phyloP scores from a whole-genome alignment of 176 grass and related monocot genomes.

The Rhynchospora pubera region DNA sequence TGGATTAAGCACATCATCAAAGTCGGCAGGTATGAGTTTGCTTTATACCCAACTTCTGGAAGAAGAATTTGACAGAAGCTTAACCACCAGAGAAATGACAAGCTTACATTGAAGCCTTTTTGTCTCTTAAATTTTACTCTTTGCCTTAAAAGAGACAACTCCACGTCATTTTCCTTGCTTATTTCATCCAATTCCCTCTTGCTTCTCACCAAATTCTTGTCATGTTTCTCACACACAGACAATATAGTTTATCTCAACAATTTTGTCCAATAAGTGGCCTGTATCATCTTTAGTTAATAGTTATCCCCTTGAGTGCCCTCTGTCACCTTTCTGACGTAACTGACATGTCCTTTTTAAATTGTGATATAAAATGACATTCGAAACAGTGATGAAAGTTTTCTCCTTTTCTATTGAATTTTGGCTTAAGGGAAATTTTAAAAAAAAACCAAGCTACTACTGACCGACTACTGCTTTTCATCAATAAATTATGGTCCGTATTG shows the following conservation, averaged over 20 bases:
- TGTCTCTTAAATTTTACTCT: conserved; percentile 5
- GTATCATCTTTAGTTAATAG: background rate
- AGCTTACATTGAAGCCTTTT: background rate
- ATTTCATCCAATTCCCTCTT: background rate
- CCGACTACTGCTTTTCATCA: background rate
- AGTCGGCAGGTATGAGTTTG: background rate
- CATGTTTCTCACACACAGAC: background rate
- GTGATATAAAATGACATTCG: background rate
- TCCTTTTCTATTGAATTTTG: background rate
- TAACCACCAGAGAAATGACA: background rate
- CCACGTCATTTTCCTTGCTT: background rate
- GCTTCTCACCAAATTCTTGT: conserved; percentile 5
- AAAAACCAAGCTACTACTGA: background rate
- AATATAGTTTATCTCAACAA: background rate
- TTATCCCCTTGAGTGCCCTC: background rate
- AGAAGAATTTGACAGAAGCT: background rate
- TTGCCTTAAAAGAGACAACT: background rate
- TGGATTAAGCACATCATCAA: background rate
- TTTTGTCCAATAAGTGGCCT: background rate
- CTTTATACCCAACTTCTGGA: background rate
- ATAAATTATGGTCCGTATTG: background rate
- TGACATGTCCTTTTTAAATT: background rate
- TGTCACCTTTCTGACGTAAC: background rate
- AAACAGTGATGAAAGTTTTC: background rate
- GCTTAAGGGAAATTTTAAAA: background rate